Evolutionary conservation across 495 filamentous ascomycete species (phyloP), one percentile per base, ranked within the genome.

Genomic region (Copromyces sp.): DNA sequence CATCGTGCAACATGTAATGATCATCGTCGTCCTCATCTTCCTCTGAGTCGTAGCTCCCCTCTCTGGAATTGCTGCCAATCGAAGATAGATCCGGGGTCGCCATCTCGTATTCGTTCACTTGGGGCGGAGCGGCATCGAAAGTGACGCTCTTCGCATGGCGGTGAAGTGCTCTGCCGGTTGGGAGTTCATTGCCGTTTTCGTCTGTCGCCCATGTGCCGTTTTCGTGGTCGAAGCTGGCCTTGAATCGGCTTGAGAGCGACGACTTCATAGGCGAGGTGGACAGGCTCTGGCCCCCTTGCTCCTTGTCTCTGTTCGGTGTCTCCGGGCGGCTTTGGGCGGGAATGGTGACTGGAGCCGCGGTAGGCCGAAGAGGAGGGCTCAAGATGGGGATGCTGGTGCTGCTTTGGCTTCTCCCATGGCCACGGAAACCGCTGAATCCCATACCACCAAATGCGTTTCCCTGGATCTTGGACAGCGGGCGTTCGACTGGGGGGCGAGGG

Each of bases 61-160:
- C 92, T 37, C 94, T 90, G 7, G 94, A 97, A 69, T 89, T 93
- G 16, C 92, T 94, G 17, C 92, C 92, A 68, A 95, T 84, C 2
- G 92, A 98, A 6, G 96, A 98, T 17, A 93, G 88, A 80, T 97
- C 95, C 1, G 95, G 95, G 3, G 95, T 99, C 41, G 92, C 90
- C 93, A 97, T 94, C 82, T 98, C 95, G 78, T 98, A 99, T 79
- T 98, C 94, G 77, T 97, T 97, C 70, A 98, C 85, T 79, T 95
- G 92, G 39, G 95, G 96, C 32, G 95, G 95, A 0, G 93, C 95
- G 38, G 89, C 90, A 84, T 98, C 94, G 77, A 98, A 99, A 2
- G 93, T 98, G 38, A 99, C 95, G 75, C 94, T 97, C 82, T 99
- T 99, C 0, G 93, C 89, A 82, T 97, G 92, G 42, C 94, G 90